These are phyloP conservation scores for Mallotus repandus DNA, from an alignment of 441 rosid species.

Conservation along the genomic window DNA sequence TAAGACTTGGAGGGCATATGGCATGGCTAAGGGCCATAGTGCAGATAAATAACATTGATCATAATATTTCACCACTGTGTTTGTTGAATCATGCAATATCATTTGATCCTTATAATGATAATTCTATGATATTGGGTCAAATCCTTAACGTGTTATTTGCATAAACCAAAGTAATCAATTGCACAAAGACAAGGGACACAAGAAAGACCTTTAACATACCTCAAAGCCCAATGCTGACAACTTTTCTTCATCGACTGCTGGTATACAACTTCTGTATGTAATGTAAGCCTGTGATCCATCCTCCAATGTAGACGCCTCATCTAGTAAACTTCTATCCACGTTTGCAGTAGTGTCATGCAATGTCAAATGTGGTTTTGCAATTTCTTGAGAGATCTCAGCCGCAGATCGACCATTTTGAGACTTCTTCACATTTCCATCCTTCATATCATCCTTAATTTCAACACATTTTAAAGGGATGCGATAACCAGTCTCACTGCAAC, in stretches of 20 bases:
- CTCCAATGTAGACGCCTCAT: slow-evolving; percentile 37
- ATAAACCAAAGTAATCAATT: background rate
- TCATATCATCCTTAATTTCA: slow-evolving; percentile 33
- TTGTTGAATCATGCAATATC: background rate
- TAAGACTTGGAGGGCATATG: background rate
- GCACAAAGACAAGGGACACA: slow-evolving; percentile 8
- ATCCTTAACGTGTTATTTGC: background rate
- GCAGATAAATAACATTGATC: background rate
- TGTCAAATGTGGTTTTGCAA: slow-evolving; percentile 14
- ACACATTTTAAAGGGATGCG: slow-evolving; percentile 80
- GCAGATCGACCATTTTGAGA: slow-evolving; percentile 39
- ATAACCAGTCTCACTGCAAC: slow-evolving; percentile 92
- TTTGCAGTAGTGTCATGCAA: slow-evolving; percentile 25
- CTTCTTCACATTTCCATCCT: slow-evolving; percentile 33
- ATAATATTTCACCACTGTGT: background rate
- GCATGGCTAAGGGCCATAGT: background rate
- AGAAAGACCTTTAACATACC: slow-evolving; percentile 39
- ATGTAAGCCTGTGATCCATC: slow-evolving; percentile 49
- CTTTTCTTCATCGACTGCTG: slow-evolving; percentile 59
- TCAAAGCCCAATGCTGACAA: slow-evolving; percentile 77
- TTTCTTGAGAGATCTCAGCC: slow-evolving; percentile 27
- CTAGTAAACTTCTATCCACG: slow-evolving; percentile 47
- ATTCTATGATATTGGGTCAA: background rate
- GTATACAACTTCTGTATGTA: slow-evolving; percentile 87
- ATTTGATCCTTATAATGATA: too few species aligned